phyloP scores from a whole-genome alignment of 345 rosid species.

The Eucalyptus erythrocorys region DNA sequence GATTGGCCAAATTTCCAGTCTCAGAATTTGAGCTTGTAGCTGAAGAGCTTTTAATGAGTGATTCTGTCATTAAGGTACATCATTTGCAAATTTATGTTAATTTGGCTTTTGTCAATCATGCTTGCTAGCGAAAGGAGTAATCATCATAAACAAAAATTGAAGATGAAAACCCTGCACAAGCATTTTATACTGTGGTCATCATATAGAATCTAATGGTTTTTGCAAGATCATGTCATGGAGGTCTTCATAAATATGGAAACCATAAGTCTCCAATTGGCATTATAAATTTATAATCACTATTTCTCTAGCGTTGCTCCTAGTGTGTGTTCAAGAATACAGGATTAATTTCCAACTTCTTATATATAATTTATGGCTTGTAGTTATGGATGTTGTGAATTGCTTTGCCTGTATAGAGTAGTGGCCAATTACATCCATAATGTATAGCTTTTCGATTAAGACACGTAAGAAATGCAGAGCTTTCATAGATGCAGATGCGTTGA shows the following conservation, averaged over 20 bases:
- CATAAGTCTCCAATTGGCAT: background rate
- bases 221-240: background rate
- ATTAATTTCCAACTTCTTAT: background rate
- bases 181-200: background rate
- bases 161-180: background rate
- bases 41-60: constrained; percentile 95
- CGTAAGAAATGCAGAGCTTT: background rate
- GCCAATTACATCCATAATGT: background rate
- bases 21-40: constrained; percentile 99
- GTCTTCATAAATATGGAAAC: background rate
- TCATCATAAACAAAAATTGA: background rate
- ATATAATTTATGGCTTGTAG: background rate
- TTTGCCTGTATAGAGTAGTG: background rate
- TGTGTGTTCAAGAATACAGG: background rate
- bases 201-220: background rate
- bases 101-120: background rate
- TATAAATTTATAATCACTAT: background rate
- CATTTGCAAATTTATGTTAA: background rate
- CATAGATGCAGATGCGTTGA: background rate
- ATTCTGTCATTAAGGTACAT: constrained; percentile 84
- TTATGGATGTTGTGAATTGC: background rate
- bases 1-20: constrained; percentile 68
- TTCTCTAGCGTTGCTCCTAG: background rate
- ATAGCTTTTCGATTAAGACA: background rate
- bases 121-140: background rate